phyloP scores from a whole-genome alignment of 2,329 filamentous ascomycete genomes.

The Hymenoscyphus repandus region DNA sequence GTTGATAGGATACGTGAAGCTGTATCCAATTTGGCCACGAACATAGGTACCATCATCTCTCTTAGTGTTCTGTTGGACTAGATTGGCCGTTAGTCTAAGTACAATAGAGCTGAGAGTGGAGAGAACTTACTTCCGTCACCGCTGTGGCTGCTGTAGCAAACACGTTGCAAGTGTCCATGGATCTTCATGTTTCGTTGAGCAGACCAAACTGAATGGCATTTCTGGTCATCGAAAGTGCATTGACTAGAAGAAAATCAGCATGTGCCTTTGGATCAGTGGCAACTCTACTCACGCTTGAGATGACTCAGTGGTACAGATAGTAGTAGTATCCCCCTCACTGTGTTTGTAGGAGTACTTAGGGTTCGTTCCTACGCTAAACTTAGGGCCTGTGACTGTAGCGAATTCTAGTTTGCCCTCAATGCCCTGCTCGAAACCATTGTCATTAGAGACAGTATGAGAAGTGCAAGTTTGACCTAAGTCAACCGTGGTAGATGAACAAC shows the following conservation, averaged over 20 bases:
- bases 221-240: neutral
- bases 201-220: neutral
- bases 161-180: neutral
- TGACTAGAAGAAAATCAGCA: too few species aligned
- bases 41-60: neutral
- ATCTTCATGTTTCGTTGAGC: neutral
- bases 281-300: neutral
- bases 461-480: neutral
- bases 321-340: too few species aligned
- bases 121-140: neutral
- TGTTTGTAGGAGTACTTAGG: constrained; percentile 1
- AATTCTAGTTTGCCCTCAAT: neutral
- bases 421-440: neutral
- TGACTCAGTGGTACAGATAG: neutral
- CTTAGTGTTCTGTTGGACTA: neutral
- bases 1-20: neutral
- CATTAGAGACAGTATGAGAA: neutral
- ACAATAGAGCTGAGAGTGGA: too few species aligned
- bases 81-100: neutral
- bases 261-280: too few species aligned
- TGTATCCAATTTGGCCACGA: neutral
- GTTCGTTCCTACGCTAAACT: neutral
- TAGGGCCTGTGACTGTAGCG: neutral
- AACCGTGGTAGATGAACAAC: neutral
- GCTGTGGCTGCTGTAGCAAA: neutral